Evolutionary conservation across 1,284 basidiomycete species (phyloP).

Genomic region (Ceraceosorus guamensis): DNA sequence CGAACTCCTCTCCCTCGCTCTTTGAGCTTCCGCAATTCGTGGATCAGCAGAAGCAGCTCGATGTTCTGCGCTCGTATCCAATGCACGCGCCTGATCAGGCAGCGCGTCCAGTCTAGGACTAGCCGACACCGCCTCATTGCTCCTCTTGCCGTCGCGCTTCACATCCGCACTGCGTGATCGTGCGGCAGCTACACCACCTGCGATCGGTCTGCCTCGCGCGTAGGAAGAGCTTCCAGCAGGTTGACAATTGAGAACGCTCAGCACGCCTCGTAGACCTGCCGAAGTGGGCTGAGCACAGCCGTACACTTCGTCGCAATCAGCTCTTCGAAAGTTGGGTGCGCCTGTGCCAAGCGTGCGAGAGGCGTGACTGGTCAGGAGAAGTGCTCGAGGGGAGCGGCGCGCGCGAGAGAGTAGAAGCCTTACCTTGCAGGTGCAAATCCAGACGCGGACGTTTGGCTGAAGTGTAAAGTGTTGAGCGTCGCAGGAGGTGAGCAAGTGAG

Average conservation of each 20-base stretch:
- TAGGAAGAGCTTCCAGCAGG: not conserved
- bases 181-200: too few species aligned
- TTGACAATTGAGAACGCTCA: constrained; percentile 65
- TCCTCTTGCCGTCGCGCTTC: not conserved
- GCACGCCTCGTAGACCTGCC: constrained; percentile 81
- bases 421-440: constrained; percentile 71
- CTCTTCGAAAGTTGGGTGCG: constrained; percentile 86
- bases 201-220: too few species aligned
- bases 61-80: not conserved
- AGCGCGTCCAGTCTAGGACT: too few species aligned
- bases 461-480: not conserved
- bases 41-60: not conserved
- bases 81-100: not conserved
- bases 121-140: not conserved
- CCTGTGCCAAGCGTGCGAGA: constrained; percentile 41
- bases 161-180: too few species aligned
- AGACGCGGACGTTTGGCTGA: constrained; percentile 58
- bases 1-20: not conserved
- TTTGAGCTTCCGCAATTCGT: too few species aligned
- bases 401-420: too few species aligned
- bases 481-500: not conserved
- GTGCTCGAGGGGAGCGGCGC: too few species aligned
- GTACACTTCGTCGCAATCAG: constrained; percentile 51
- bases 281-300: constrained; percentile 78
- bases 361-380: too few species aligned